Base-by-base conservation (phyloP, 129 eudicot species). In the Artemisia argyi region DNA sequence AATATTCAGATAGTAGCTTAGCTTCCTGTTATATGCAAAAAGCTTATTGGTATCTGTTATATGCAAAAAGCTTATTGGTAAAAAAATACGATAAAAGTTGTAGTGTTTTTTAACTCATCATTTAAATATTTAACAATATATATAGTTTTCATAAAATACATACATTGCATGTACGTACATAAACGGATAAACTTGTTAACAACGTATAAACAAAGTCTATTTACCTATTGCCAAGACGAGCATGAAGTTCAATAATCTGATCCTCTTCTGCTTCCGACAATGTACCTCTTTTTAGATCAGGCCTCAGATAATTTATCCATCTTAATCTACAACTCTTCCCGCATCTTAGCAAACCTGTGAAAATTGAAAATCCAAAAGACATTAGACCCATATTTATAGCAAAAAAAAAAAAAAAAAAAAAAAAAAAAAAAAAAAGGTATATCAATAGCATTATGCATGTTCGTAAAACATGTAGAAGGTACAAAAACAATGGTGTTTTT, bases 241-340 rank as follows among this genome's bases (percentile, higher is more conserved):
- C 82, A 80, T 91, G 97, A 69, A 91, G 95, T 53, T 87, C 78
- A 22, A 91, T 85, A 49, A 91, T 87, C 46, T 81, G 89, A 53
- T 87, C 73, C 84, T 87, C 97, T 65, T 91, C 97, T 0, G 42
- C 49, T 81, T 87, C 89, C 0, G 97, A 76, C 1, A 91, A 51
- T 16, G 75, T 84, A 57, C 95, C 97, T 85, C 97, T 82, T 80
- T 88, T 91, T 19, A 90, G 83, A 65, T 87, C 94, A 8, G 97
- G 97, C 67, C 95, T 83, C 50, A 90, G 75, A 78, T 90, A 90
- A 79, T 90, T 90, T 30, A 87, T 81, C 97, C 97, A 90, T 77
- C 97, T 77, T 22, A 90, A 73, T 69, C 97, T 76, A 75, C 97
- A 90, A 65, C 97, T 90, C 79, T 90, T 90, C 30, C 97, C 97